Conservation (phyloP, 495 filamentous ascomycete genomes). For the Talaromyces adpressus region DNA sequence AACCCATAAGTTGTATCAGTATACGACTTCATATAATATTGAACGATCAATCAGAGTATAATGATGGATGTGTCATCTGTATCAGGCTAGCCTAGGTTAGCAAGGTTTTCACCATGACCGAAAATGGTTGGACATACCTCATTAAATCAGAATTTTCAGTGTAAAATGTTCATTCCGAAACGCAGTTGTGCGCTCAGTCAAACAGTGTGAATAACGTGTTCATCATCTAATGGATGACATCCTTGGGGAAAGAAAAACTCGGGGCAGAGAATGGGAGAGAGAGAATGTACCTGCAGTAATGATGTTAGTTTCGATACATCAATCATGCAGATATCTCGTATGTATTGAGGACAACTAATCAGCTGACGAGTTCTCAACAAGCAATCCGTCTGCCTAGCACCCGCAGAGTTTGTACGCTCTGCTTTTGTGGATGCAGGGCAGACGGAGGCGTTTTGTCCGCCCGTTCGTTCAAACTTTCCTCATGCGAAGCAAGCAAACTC, state of each 20-base stretch:
- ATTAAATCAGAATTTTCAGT: slow-evolving; percentile 99
- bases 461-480: slow-evolving; percentile 97
- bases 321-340: slow-evolving; percentile 7
- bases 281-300: slow-evolving; percentile 15
- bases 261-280: slow-evolving; percentile 7
- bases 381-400: slow-evolving; percentile 59
- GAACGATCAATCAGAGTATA: neutral
- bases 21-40: neutral
- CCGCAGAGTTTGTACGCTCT: slow-evolving; percentile 87
- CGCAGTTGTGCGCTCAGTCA: slow-evolving; percentile 56
- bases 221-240: slow-evolving; percentile 54
- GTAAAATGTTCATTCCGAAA: slow-evolving; percentile 70
- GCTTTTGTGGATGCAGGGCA: slow-evolving; percentile 53
- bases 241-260: slow-evolving; percentile 7
- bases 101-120: slow-evolving; percentile 4
- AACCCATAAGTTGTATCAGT: neutral
- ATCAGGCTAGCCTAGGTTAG: slow-evolving; percentile 45
- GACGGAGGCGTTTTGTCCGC: slow-evolving; percentile 87
- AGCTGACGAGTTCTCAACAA: slow-evolving; percentile 99
- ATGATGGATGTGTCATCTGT: slow-evolving; percentile 29
- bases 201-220: slow-evolving; percentile 96
- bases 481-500: slow-evolving; percentile 37
- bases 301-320: slow-evolving; percentile 14
- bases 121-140: slow-evolving; percentile 52
- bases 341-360: slow-evolving; percentile 46